These are phyloP conservation scores for Neofusicoccum kwambonambiense DNA, from an alignment of 2,329 filamentous ascomycete genomes.

Conservation along the genomic window DNA sequence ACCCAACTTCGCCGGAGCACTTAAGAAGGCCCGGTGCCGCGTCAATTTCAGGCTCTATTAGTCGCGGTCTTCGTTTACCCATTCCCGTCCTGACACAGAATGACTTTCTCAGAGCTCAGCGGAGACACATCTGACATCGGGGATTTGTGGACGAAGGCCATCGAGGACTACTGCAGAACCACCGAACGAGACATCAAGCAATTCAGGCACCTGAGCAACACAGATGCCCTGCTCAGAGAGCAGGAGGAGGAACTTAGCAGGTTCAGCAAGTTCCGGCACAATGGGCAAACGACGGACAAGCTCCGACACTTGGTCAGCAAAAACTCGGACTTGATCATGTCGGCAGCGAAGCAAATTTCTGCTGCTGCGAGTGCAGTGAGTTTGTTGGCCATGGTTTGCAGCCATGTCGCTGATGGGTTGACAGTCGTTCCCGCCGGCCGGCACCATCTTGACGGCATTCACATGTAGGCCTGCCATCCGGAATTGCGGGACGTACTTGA, in stretches of 20 bases:
- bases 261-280: constrained; percentile 20
- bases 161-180: constrained; percentile 22
- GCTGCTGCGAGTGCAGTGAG: constrained; percentile 20
- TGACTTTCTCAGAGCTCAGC: background rate
- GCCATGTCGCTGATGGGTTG: background rate
- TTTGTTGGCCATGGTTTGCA: background rate
- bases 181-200: constrained; percentile 19
- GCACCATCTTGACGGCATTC: constrained; percentile 21
- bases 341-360: constrained; percentile 21
- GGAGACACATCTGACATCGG: constrained; percentile 21
- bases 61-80: background rate
- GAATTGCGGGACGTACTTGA: background rate
- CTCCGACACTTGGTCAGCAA: constrained; percentile 20
- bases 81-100: background rate
- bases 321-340: constrained; percentile 23
- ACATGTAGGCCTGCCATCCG: constrained; percentile 21
- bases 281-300: constrained; percentile 19
- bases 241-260: constrained; percentile 17
- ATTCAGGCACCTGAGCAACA: constrained; percentile 20
- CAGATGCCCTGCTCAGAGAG: constrained; percentile 4
- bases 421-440: constrained; percentile 13
- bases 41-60: background rate
- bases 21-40: background rate
- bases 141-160: constrained; percentile 20
- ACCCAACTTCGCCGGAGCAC: background rate